Evolutionary conservation across 208 protist species (phyloP).

Genomic region (Herpetomonas muscarum): DNA sequence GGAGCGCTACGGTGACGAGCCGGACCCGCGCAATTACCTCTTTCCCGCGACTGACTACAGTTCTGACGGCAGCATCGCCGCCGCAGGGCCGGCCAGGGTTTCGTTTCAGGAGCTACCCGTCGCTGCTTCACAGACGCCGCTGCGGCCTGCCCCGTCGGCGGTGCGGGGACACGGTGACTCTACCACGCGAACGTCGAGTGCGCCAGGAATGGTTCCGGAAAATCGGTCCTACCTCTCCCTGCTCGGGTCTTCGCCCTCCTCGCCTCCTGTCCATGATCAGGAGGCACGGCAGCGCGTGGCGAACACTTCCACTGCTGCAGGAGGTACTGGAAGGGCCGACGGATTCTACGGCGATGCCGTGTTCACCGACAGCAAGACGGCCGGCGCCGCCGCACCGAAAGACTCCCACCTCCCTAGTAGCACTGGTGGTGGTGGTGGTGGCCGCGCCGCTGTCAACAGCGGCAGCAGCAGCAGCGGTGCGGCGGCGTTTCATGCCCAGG

Average conservation of each 20-base stretch:
- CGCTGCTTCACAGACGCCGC: not conserved
- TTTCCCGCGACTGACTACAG: slow-evolving; percentile 52
- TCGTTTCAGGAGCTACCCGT: not conserved
- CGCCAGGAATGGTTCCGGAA: not conserved
- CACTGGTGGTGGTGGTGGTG: not conserved
- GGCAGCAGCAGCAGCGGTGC: too few relatives aligned
- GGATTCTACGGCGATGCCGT: not conserved
- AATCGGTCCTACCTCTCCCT: not conserved
- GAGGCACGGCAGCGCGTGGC: not conserved
- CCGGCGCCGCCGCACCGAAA: not conserved
- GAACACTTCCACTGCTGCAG: not conserved
- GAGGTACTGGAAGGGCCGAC: not conserved
- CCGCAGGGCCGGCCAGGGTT: not conserved
- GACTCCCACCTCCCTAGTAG: not conserved
- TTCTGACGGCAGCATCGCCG: not conserved
- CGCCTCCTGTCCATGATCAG: too few relatives aligned
- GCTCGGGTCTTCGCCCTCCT: not conserved
- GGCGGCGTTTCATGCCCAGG: too few relatives aligned
- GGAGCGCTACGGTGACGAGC: slow-evolving; percentile 51
- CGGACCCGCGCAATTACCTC: slow-evolving; percentile 68
- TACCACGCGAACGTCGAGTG: not conserved
- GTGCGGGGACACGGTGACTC: not conserved
- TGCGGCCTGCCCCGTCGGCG: not conserved
- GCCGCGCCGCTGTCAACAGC: too few relatives aligned
- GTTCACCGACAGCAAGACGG: not conserved